phyloP scores from a whole-genome alignment of 331 rosid species.

The Telfairia occidentalis region DNA sequence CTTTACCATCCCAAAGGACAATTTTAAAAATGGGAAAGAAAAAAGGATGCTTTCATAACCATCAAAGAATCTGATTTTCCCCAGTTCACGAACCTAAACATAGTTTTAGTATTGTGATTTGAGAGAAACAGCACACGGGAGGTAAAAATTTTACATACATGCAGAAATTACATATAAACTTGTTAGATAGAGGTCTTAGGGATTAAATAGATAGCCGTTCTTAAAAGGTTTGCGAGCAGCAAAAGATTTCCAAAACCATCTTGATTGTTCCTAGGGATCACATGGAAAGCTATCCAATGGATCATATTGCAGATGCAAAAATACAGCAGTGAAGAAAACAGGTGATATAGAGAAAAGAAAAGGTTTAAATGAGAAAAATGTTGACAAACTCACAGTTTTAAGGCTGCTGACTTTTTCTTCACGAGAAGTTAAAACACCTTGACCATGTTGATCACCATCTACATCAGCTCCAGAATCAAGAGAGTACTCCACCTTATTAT shows the following conservation, averaged over 20 bases:
- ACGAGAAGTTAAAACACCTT: constrained; percentile 66
- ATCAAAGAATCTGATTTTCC: background rate
- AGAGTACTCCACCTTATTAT: constrained; percentile 52
- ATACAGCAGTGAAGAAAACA: background rate
- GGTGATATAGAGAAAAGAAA: background rate
- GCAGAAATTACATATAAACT: background rate
- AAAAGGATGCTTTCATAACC: background rate
- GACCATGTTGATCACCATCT: constrained; percentile 73
- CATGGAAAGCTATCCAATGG: background rate
- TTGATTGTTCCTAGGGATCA: background rate
- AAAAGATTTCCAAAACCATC: background rate
- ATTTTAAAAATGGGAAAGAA: background rate
- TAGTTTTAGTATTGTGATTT: background rate
- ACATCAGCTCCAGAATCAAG: constrained; percentile 64
- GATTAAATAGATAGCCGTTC: background rate
- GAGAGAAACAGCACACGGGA: background rate
- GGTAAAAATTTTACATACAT: background rate
- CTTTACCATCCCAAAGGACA: background rate
- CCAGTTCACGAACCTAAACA: background rate
- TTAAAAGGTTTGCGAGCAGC: background rate
- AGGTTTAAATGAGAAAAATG: background rate
- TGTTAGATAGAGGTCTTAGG: background rate
- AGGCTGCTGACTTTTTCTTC: constrained; percentile 97
- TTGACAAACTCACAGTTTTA: constrained; percentile 62
- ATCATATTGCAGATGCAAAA: background rate